A percentile compares a stretch with the other conserved stretches of the same genome.
phyloP scores from a whole-genome alignment of 1,284 basidiomycete species.

The Neotropicomus parvogracilis region DNA sequence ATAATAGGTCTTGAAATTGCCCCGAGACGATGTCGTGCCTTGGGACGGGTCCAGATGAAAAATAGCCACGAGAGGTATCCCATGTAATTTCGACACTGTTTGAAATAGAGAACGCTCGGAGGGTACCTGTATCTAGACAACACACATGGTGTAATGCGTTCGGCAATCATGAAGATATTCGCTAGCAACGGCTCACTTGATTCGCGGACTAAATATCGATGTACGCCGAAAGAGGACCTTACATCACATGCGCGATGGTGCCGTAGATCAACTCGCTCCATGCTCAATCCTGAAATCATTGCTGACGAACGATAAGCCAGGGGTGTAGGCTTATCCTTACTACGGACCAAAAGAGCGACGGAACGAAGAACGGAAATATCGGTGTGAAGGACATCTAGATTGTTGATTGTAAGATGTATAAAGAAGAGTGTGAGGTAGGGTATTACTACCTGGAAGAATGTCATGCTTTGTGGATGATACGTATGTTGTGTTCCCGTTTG shows the following conservation, averaged over 20 bases:
- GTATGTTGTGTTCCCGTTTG: slow-evolving; percentile 80
- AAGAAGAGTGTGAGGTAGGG: too few relatives aligned
- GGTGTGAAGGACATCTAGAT: neutral
- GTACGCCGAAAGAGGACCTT: slow-evolving; percentile 2
- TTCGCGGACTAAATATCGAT: too few relatives aligned
- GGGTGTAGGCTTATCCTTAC: slow-evolving; percentile 1
- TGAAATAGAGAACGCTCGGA: neutral
- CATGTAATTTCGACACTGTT: neutral
- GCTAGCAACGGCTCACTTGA: too few relatives aligned
- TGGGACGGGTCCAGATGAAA: slow-evolving; percentile 7
- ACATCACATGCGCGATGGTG: slow-evolving; percentile 8
- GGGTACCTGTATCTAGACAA: neutral
- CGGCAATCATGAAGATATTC: neutral
- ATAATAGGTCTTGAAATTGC: too few relatives aligned
- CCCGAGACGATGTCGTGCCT: slow-evolving; percentile 8
- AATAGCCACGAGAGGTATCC: neutral
- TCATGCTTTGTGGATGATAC: slow-evolving; percentile 46
- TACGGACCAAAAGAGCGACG: neutral
- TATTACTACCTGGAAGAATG: slow-evolving; percentile 1
- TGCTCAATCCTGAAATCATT: neutral
- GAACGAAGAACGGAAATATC: neutral
- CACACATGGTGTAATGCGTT: neutral
- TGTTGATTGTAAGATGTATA: too few relatives aligned
- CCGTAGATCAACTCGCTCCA: neutral
- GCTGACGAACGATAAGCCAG: neutral